Base-by-base conservation (phyloP, 2,329 filamentous ascomycete genomes). In the Myriangium duriaei region DNA sequence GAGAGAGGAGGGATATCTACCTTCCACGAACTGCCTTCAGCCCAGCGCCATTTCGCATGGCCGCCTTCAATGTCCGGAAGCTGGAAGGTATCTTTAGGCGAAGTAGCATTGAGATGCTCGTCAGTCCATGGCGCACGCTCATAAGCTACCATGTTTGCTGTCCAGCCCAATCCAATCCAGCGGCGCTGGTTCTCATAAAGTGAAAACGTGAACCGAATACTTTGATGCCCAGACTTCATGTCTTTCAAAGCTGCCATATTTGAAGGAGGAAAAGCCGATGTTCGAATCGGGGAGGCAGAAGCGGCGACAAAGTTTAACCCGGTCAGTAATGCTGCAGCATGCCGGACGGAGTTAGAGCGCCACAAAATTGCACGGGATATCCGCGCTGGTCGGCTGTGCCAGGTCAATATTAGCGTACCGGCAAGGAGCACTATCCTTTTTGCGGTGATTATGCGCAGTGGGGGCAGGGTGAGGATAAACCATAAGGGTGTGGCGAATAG, bases 121-220 rank as follows among this genome's bases (percentile, higher is more conserved):
- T 98, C 91, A 1, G 91, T 95, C 88, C 91, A 98, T 0, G 87
- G 71, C 1, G 80, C 72, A 30, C 91, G 72, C 56, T 98, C 91
- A 51, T 95, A 92, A 0, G 86, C 78, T 47, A 98, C 85, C 44
- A 98, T 66, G 28, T 79, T 92, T 2, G 80, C 80, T 0, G 91
- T 96, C 87, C 91, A 98, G 0, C 91, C 91, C 10, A 98, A 71
- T 1, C 87, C 88, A 3, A 98, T 65, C 91, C 91, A 98, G 37
- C 91, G 75, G 30, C 91, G 74, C 59, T 98, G 91, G 50, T 98
- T 98, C 57, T 98, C 91, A 52, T 87, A 96, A 2, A 98, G 70
- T 33, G 91, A 87, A 46, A 98, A 98, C 0, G 91, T 98, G 53
- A 98, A 98, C 31, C 86, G 82, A 11, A 98, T 83, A 1, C 87